Evolutionary conservation across 805 yeast genomes (phyloP).

Genomic region (Lipomyces chichibuensis): DNA sequence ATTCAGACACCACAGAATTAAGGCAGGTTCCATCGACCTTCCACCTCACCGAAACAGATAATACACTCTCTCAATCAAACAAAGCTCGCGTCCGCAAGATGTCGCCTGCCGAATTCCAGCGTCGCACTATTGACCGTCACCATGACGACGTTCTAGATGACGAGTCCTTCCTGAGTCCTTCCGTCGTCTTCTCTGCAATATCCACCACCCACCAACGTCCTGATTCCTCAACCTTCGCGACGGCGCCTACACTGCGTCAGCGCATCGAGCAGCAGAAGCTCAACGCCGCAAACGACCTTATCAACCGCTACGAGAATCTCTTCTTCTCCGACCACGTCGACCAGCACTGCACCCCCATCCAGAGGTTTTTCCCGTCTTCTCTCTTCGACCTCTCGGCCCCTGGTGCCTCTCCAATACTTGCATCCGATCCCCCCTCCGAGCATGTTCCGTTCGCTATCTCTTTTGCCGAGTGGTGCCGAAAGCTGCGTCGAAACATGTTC

Average conservation of each 20-base stretch:
- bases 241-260: conserved; percentile 21
- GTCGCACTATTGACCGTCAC: background rate
- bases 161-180: conserved; percentile 11
- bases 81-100: conserved; percentile 12
- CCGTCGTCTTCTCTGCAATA: background rate
- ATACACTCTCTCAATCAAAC: background rate
- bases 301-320: conserved; percentile 18
- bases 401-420: conserved; percentile 15
- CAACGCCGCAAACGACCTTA: conserved; percentile 16
- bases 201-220: background rate
- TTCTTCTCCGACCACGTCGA: conserved; percentile 34
- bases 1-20: background rate
- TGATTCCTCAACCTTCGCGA: conserved; percentile 9
- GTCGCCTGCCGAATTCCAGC: conserved; percentile 28
- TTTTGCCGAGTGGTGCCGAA: conserved; percentile 25
- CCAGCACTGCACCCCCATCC: conserved; percentile 25
- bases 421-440: background rate
- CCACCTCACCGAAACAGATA: background rate
- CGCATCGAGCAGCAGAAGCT: conserved; percentile 26
- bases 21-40: background rate
- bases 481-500: conserved; percentile 18
- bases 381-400: conserved; percentile 18
- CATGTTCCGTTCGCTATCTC: conserved; percentile 7
- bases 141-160: conserved; percentile 7
- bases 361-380: conserved; percentile 29